phyloP scores from a whole-genome alignment of 352 stramenopile genomes.

The Globisporangium middletonii region DNA sequence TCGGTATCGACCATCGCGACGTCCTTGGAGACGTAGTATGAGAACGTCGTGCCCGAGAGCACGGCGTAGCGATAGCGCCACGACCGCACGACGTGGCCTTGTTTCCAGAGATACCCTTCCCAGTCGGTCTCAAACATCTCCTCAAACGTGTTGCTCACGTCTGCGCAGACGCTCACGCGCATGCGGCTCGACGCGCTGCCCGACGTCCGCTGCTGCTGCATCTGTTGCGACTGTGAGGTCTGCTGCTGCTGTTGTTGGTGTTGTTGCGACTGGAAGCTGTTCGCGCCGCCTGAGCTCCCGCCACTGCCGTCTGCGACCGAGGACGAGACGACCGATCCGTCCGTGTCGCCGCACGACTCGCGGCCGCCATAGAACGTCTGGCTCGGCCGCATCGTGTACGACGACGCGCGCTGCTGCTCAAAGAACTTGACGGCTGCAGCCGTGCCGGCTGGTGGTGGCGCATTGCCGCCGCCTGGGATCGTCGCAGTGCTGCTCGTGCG shows the following conservation, averaged over 20 bases:
- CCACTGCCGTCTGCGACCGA: conserved; percentile 45
- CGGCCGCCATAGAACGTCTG: conserved; percentile 51
- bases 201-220: background rate
- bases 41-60: conserved; percentile 72
- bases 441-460: background rate
- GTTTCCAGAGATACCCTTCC: conserved; percentile 87
- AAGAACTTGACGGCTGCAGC: conserved; percentile 10
- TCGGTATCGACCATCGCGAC: conserved; percentile 73
- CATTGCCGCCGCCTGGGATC: conserved; percentile 7
- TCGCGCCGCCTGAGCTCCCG: conserved; percentile 21
- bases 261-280: conserved; percentile 3
- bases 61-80: conserved; percentile 83
- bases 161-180: conserved; percentile 59
- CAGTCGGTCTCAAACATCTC: conserved; percentile 86
- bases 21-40: conserved; percentile 82
- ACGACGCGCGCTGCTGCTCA: conserved; percentile 21
- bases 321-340: conserved; percentile 52
- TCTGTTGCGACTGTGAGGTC: background rate
- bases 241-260: background rate
- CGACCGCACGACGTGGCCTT: conserved; percentile 80
- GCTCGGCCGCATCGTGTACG: conserved; percentile 55
- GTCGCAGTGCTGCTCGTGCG: conserved; percentile 30
- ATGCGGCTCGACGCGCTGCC: conserved; percentile 15
- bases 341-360: conserved; percentile 35
- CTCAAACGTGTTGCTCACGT: conserved; percentile 67